phyloP scores from a whole-genome alignment of 1,139 yeast genomes.

The Pichia sp. region DNA sequence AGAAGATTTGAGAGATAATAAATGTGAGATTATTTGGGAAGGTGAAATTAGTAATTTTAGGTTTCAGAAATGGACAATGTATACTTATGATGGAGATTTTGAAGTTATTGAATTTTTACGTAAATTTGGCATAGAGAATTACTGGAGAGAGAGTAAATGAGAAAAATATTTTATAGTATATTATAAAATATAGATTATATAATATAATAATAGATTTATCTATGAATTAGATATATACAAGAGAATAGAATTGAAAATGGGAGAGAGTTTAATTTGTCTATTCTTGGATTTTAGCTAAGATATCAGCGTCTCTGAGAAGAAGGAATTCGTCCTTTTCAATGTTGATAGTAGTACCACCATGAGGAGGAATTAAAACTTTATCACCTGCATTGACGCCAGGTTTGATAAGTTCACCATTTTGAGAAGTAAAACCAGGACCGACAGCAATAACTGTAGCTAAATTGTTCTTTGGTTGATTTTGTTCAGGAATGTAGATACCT shows the following conservation, averaged over 20 bases:
- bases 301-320: slow-evolving; percentile 83
- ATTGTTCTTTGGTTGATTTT: slow-evolving; percentile 89
- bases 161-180: not conserved
- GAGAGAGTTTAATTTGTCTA: slow-evolving; percentile 4
- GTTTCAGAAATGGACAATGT: slow-evolving; percentile 59
- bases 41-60: slow-evolving; percentile 54
- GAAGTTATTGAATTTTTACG: slow-evolving; percentile 47
- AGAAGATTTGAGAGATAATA: slow-evolving; percentile 42
- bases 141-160: slow-evolving; percentile 42
- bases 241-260: not conserved
- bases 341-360: slow-evolving; percentile 74
- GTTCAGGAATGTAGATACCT: slow-evolving; percentile 94
- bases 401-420: slow-evolving; percentile 64
- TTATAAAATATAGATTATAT: not conserved
- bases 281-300: slow-evolving; percentile 79
- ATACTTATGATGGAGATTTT: slow-evolving; percentile 46
- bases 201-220: not conserved
- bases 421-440: slow-evolving; percentile 73
- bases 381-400: slow-evolving; percentile 83
- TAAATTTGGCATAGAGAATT: slow-evolving; percentile 50
- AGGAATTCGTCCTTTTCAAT: slow-evolving; percentile 77
- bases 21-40: slow-evolving; percentile 63
- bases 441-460: slow-evolving; percentile 75
- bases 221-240: too few species aligned
- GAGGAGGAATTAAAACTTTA: slow-evolving; percentile 79